Conservation (phyloP, 805 yeast species). For the Candida xyloterini region DNA sequence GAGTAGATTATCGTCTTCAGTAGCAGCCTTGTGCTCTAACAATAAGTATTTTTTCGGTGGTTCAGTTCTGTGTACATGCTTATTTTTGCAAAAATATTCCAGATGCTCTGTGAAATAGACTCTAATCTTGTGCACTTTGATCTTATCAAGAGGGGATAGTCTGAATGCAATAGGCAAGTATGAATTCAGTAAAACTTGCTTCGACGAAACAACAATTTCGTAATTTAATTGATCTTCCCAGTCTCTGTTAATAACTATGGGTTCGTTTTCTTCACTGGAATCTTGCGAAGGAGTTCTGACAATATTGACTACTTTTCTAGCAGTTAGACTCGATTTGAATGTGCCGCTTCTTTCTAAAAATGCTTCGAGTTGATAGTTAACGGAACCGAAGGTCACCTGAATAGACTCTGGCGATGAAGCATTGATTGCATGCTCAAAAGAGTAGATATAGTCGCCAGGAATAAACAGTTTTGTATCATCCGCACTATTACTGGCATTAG, state of each 20-base stretch:
- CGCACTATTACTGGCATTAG: conserved; percentile 20
- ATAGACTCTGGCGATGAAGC: conserved; percentile 80
- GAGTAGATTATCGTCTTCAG: conserved; percentile 46
- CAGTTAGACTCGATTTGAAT: conserved; percentile 72
- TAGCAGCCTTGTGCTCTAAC: conserved; percentile 71
- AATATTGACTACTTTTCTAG: conserved; percentile 59
- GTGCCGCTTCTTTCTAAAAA: conserved; percentile 75
- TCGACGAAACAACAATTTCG: conserved; percentile 88
- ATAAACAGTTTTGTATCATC: conserved; percentile 44
- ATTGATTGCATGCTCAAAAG: conserved; percentile 86
- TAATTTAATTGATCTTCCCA: conserved; percentile 94
- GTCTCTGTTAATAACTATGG: conserved; percentile 82
- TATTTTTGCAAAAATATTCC: conserved; percentile 84
- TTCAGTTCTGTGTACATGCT: conserved; percentile 88
- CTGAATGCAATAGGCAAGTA: conserved; percentile 80
- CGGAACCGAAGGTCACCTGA: conserved; percentile 76
- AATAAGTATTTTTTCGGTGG: conserved; percentile 79
- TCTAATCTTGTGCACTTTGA: conserved; percentile 80
- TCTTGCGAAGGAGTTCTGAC: conserved; percentile 75
- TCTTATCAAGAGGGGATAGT: conserved; percentile 83
- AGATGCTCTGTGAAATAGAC: conserved; percentile 83
- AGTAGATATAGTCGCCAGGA: conserved; percentile 90
- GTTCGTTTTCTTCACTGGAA: conserved; percentile 86
- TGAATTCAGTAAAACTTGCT: conserved; percentile 80
- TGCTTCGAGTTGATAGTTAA: conserved; percentile 67